phyloP scores from a whole-genome alignment of 176 grass and related monocot species.

The Avena eriantha region DNA sequence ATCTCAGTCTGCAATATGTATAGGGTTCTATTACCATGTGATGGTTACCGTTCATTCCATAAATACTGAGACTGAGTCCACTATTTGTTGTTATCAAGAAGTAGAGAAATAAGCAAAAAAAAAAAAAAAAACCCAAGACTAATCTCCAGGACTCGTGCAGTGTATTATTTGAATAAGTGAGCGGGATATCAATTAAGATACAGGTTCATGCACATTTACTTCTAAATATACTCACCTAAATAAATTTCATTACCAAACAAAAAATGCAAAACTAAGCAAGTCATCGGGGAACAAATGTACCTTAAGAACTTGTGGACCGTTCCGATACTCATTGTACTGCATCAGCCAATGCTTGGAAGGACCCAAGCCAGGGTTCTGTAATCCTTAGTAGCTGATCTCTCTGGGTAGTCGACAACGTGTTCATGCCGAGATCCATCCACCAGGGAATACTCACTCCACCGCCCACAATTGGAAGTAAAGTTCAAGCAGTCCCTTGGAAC shows the following conservation, averaged over 20 bases:
- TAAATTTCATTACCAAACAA: neutral
- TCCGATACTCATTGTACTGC: neutral
- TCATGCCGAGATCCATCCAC: neutral
- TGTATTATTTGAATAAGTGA: neutral
- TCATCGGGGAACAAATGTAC: neutral
- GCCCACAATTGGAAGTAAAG: neutral
- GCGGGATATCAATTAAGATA: neutral
- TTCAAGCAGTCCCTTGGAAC: neutral
- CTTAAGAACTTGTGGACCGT: neutral
- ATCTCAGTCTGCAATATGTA: too few species aligned
- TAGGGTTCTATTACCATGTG: neutral
- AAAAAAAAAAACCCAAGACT: neutral
- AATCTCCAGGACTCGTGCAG: neutral
- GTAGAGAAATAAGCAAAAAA: neutral
- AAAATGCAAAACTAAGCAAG: neutral
- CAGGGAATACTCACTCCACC: neutral
- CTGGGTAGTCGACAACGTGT: neutral
- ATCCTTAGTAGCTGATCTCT: neutral
- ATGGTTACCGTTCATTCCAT: neutral
- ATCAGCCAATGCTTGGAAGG: conserved; percentile 18
- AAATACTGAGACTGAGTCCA: too few species aligned
- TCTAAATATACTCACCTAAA: neutral
- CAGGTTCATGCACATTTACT: neutral
- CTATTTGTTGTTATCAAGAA: neutral
- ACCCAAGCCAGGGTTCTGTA: neutral